These are phyloP conservation scores for Sphenostylis stenocarpa DNA, from an alignment of 306 rosid genomes.

Conservation along the genomic window DNA sequence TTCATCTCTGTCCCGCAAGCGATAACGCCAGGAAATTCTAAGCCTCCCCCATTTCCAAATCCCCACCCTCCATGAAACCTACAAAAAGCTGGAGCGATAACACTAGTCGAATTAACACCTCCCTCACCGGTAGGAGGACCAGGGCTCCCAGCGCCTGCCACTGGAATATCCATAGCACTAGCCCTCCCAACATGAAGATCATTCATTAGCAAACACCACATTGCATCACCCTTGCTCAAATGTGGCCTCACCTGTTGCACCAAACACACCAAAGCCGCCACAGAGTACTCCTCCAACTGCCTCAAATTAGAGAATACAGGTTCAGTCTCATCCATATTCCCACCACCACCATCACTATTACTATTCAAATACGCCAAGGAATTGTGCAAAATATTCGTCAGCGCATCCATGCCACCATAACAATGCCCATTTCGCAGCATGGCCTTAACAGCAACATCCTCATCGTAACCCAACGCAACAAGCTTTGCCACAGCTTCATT, in stretches of 20 bases:
- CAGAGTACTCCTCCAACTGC: slow-evolving; percentile 82
- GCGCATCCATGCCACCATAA: slow-evolving; percentile 82
- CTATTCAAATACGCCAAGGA: slow-evolving; percentile 70
- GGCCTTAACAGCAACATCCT: slow-evolving; percentile 69
- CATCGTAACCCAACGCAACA: slow-evolving; percentile 73
- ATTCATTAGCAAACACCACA: slow-evolving; percentile 97
- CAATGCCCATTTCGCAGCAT: slow-evolving; percentile 80
- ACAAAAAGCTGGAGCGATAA: slow-evolving; percentile 59
- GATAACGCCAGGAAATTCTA: slow-evolving; percentile 60
- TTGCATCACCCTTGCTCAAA: slow-evolving; percentile 90
- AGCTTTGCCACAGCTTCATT: slow-evolving; percentile 82
- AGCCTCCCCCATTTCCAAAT: slow-evolving; percentile 70
- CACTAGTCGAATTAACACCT: slow-evolving; percentile 52
- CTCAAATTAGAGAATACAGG: slow-evolving; percentile 70
- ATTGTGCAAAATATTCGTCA: slow-evolving; percentile 73
- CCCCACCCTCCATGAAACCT: slow-evolving; percentile 97
- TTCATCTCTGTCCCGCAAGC: slow-evolving; percentile 59
- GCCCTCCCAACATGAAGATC: slow-evolving; percentile 94
- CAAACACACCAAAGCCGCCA: slow-evolving; percentile 84
- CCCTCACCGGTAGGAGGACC: slow-evolving; percentile 39
- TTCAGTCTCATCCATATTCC: slow-evolving; percentile 57
- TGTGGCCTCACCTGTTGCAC: slow-evolving; percentile 80
- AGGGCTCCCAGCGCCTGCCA: slow-evolving; percentile 36
- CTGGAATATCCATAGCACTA: slow-evolving; percentile 74
- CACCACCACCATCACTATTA: slow-evolving; percentile 34